Evolutionary conservation across 257 asterid genomes (phyloP), one percentile per base, ranked within the genome.

Genomic region (Plectranthus barbatus): DNA sequence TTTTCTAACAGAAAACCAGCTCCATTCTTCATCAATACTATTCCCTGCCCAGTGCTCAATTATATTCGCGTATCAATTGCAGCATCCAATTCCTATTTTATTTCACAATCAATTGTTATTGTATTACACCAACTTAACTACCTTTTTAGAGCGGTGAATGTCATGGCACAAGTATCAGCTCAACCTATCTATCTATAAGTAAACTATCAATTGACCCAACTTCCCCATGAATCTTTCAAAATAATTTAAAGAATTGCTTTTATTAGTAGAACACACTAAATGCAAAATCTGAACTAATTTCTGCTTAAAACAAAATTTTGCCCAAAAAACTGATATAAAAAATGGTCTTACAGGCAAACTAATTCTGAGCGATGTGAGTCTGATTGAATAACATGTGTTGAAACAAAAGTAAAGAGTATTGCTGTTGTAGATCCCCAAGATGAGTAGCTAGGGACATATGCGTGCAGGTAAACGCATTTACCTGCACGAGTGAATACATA

Each of bases 241-340:
- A 36, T 1, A 36, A 10, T 7, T 36, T 13, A 36, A 40, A 6
- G 17, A 6, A 12, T 4, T 3, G 46, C 7, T 13, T 11, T 40
- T 50, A 48, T 21, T 56, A 56, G 19, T 12, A 20, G 12, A 37
- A 14, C 19, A 40, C 11, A 11, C 5, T 42, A 1, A 8, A 62
- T 10, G 23, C 29, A 1, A 39, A 37, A 24, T 18, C 64, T 36
- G 17, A 34, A 56, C 24, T 37, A 40, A 49, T 50, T 70, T 21
- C 57, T 13, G n/a, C 54, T 14, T 4, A 7, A 17, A 53, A 53
- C 70, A 67, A 73, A 73, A 72, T 60, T 60, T 24, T 46, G 41
- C 51, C 21, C 20, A 66, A 34, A 6, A 20, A 54, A 59, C 17
- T 53, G 56, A 47, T 60, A 50, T 23, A 45, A 37, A 20, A 49